Base-by-base conservation (phyloP, 148 eudicot genomes). In the Chenopodium berlandieri region DNA sequence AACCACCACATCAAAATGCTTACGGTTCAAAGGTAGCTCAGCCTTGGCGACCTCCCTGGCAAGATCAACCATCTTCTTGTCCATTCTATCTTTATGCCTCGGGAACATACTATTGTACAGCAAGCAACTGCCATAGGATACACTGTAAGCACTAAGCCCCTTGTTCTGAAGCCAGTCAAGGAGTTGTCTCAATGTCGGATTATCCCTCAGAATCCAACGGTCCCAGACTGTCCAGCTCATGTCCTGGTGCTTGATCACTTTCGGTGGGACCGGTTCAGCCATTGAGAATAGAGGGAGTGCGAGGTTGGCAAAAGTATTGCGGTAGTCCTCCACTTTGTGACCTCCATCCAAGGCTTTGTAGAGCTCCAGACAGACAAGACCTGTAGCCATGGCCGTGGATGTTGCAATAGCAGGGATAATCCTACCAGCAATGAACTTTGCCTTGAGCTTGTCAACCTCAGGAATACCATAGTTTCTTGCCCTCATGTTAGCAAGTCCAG, bases 401-500 rank as follows among this genome's bases (percentile, higher is more conserved):
- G 93, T 90, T 14, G 91, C 91, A 32, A 90, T 89, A 13, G 91
- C 91, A 2, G 93, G 93, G 71, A 90, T 90, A 83, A 88, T 89
- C 73, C 90, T 90, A 13, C 93, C 93, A 13, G 91, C 93, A 75
- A 90, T 90, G 78, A 90, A 87, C 71, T 90, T 90, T 62, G 90
- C 91, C 82, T 90, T 88, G 25, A 90, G 90, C 78, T 90, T 88
- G 83, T 90, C 93, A 0, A 90, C 93, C 80, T 90, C 93, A 0
- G 87, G 91, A 73, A 88, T 86, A 30, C 89, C 82, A 27, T 88
- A 90, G 82, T 90, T 90, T 66, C 93, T 82, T 1, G 93, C 92
- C 86, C 95, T 89, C 93, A 90, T 92, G 86, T 92, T 92, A 76
- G 95, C 93, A 23, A 92, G 90, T 73, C 90, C 93, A 66, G 91